A percentile compares a stretch with the other conserved stretches of the same genome.
Evolutionary conservation across 768 basidiomycete genomes (phyloP).

Genomic region (Erythrobasidium yunnanense): DNA sequence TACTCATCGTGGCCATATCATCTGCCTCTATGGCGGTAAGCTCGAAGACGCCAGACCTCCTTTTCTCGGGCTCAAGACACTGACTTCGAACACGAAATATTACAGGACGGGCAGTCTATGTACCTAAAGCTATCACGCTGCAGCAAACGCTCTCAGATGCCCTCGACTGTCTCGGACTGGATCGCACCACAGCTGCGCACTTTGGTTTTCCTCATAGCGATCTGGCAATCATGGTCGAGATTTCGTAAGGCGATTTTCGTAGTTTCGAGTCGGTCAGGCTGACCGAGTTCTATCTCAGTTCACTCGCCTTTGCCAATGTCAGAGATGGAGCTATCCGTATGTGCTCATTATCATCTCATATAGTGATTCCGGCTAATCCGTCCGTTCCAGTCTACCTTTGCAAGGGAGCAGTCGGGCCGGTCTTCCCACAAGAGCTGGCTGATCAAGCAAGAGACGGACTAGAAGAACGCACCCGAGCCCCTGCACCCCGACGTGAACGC

Average conservation of each 20-base stretch:
- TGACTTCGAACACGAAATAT: too few species aligned
- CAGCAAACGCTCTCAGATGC: slow-evolving; percentile 13
- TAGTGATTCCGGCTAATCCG: neutral
- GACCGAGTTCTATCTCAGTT: neutral
- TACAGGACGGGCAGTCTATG: slow-evolving; percentile 21
- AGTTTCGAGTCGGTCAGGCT: neutral
- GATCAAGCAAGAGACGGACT: neutral
- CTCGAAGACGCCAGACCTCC: neutral
- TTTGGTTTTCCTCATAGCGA: slow-evolving; percentile 13
- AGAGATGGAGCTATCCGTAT: slow-evolving; percentile 16
- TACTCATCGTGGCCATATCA: slow-evolving; percentile 19
- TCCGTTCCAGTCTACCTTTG: slow-evolving; percentile 17
- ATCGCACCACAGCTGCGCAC: neutral
- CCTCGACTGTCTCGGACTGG: slow-evolving; percentile 4
- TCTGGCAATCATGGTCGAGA: slow-evolving; percentile 20
- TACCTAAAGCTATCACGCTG: slow-evolving; percentile 2
- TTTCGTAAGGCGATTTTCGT: neutral
- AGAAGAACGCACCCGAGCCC: neutral
- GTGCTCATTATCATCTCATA: neutral
- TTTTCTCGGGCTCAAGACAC: neutral
- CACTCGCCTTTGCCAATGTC: slow-evolving; percentile 20
- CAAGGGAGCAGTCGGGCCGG: neutral
- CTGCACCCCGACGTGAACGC: too few species aligned
- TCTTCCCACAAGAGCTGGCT: slow-evolving; percentile 15
- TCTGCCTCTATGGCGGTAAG: slow-evolving; percentile 26